These are phyloP conservation scores for Medicago lupulina DNA, from an alignment of 306 rosid genomes.

Conservation along the genomic window DNA sequence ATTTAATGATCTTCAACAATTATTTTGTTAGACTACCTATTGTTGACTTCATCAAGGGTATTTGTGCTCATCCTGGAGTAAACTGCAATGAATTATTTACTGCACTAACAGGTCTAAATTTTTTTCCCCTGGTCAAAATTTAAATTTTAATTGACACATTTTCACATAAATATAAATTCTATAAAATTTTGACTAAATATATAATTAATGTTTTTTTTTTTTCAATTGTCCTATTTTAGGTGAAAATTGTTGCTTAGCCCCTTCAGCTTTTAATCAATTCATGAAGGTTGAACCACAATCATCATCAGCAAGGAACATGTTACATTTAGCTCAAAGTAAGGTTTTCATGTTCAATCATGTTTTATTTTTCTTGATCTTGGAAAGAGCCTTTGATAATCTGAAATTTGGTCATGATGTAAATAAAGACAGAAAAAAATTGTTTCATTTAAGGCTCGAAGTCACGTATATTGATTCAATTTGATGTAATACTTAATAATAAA, in stretches of 20 bases:
- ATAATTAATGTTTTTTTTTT: neutral
- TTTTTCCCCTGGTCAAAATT: neutral
- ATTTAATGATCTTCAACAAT: neutral
- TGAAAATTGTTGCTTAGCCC: conserved; percentile 67
- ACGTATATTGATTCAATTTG: neutral
- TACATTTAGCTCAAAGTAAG: conserved; percentile 74
- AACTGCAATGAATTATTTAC: conserved; percentile 59
- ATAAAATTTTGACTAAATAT: neutral
- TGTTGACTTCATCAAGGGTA: conserved; percentile 27
- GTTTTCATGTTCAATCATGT: too few relatives aligned
- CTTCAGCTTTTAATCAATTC: conserved; percentile 53
- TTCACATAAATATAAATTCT: neutral
- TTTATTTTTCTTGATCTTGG: too few relatives aligned
- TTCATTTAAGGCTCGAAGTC: neutral
- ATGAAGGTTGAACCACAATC: conserved; percentile 60
- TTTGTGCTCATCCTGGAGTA: conserved; percentile 50
- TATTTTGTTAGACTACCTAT: conserved; percentile 43
- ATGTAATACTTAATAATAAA: neutral
- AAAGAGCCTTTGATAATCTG: too few relatives aligned
- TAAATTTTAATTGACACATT: neutral
- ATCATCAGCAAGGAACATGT: conserved; percentile 68
- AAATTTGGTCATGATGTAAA: too few relatives aligned
- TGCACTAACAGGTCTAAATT: conserved; percentile 52
- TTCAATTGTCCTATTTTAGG: conserved; percentile 48
- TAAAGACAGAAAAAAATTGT: too few relatives aligned